These are phyloP conservation scores for Floccularia luteovirens DNA, from an alignment of 768 basidiomycete genomes.

Conservation along the genomic window DNA sequence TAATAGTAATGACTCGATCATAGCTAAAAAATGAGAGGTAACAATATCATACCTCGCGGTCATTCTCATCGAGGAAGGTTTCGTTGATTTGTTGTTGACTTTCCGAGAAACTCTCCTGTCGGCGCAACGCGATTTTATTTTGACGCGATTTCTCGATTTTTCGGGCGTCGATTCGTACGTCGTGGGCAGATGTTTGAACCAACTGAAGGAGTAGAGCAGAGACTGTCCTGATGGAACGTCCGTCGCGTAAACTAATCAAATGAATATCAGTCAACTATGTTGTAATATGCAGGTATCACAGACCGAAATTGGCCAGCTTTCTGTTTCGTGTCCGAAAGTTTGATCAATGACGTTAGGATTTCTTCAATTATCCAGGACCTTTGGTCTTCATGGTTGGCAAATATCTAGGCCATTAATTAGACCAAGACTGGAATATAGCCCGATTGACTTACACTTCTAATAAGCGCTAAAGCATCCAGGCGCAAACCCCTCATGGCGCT, in stretches of 20 bases:
- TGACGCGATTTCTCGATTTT: constrained; percentile 56
- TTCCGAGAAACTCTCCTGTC: constrained; percentile 57
- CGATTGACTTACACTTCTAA: constrained; percentile 63
- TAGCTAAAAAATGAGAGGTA: not conserved
- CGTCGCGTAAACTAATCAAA: constrained; percentile 68
- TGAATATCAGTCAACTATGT: constrained; percentile 2
- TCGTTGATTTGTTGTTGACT: constrained; percentile 29
- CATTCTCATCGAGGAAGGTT: constrained; percentile 59
- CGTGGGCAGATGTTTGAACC: constrained; percentile 92
- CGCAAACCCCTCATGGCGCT: constrained; percentile 78
- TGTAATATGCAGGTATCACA: constrained; percentile 12
- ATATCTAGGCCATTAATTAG: constrained; percentile 52
- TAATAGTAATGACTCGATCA: too few relatives aligned
- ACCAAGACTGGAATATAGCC: constrained; percentile 1
- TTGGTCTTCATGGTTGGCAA: constrained; percentile 86
- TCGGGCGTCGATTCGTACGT: constrained; percentile 66
- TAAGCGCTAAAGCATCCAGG: constrained; percentile 74
- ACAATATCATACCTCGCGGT: constrained; percentile 41
- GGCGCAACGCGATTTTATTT: constrained; percentile 48
- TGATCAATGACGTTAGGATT: constrained; percentile 83
- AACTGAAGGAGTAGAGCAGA: constrained; percentile 91
- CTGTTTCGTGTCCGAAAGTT: constrained; percentile 84
- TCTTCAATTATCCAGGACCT: constrained; percentile 98
- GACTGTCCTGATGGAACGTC: constrained; percentile 86
- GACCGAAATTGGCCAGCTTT: constrained; percentile 87